Percentiles rank a stretch among this genome's conserved stretches.
Evolutionary conservation across 2,329 filamentous ascomycete genomes (phyloP).

Genomic region (Colletotrichum sp.): DNA sequence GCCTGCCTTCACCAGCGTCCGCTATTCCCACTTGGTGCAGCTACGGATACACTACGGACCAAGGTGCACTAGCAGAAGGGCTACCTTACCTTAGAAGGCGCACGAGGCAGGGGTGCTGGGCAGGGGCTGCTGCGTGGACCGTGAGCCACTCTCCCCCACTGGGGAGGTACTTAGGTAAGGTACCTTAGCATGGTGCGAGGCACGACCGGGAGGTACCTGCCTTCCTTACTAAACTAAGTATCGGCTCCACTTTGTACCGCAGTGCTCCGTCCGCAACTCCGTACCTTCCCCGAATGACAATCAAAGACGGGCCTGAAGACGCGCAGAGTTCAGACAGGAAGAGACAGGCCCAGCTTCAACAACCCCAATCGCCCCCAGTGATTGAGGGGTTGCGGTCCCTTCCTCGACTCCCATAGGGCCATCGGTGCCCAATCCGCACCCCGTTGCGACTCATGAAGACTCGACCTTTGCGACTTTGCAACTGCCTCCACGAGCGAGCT

Average conservation of each 20-base stretch:
- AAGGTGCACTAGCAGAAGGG: background rate
- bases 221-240: background rate
- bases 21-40: background rate
- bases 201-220: background rate
- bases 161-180: background rate
- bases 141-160: background rate
- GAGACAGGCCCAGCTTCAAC: background rate
- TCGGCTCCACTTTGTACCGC: background rate
- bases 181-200: background rate
- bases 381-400: conserved; percentile 3
- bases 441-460: conserved; percentile 22
- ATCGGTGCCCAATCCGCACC: conserved; percentile 30
- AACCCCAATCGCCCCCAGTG: background rate
- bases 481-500: background rate
- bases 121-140: background rate
- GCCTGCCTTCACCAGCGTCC: background rate
- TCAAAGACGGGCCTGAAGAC: background rate
- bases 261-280: conserved; percentile 3
- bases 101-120: background rate
- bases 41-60: background rate
- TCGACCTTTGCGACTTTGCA: conserved; percentile 6
- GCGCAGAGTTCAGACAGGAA: conserved; percentile 3
- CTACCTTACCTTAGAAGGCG: background rate
- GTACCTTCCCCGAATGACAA: background rate
- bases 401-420: conserved; percentile 14